Base-by-base conservation (phyloP, 257 asterid genomes). In the Handroanthus guayacan region DNA sequence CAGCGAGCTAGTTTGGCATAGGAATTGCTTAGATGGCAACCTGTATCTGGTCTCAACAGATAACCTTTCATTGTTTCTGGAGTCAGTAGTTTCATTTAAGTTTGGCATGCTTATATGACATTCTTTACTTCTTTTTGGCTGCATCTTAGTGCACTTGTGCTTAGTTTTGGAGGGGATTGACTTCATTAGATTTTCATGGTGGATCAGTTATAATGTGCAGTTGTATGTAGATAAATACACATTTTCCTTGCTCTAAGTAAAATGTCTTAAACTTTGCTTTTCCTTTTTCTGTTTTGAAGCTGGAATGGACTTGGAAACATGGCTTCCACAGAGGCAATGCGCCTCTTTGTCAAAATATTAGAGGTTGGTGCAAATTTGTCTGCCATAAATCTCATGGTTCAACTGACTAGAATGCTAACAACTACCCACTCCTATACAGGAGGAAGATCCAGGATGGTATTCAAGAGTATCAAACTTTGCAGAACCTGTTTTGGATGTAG, bases 401-500 rank as follows among this genome's bases (percentile, higher is more conserved):
- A 51, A 72, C 54, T 39, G 78, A 14, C 37, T 68, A 62, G 52
- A 68, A 36, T 63, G 45, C 56, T 74, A 25, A 76, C 64, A 51
- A 69, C 48, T 62, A 70, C 62, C 64, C 47, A 68, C 38, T 71
- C 54, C 48, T 82, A 78, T 71, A 75, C 89, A 95, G 99, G 99
- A 95, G 83, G 99, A 92, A 86, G 96, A 91, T 81, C 98, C 98
- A 54, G 97, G 97, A 61, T 95, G 99, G 99, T 95, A 91, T 84
- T 91, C 97, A 18, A 91, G 98, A 80, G 88, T 83, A 71, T 88
- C 99, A n/a, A 85, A 90, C 79, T 83, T 84, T 74, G 75, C 85
- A 1, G 97, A 88, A 86, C 97, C 97, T 77, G 89, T 81, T 79
- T 75, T 86, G 67, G 90, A 88, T 77, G 95, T 83, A 72, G 89